These are phyloP conservation scores for Colletotrichum sp. DNA, from an alignment of 2,329 filamentous ascomycete species.

Conservation along the genomic window DNA sequence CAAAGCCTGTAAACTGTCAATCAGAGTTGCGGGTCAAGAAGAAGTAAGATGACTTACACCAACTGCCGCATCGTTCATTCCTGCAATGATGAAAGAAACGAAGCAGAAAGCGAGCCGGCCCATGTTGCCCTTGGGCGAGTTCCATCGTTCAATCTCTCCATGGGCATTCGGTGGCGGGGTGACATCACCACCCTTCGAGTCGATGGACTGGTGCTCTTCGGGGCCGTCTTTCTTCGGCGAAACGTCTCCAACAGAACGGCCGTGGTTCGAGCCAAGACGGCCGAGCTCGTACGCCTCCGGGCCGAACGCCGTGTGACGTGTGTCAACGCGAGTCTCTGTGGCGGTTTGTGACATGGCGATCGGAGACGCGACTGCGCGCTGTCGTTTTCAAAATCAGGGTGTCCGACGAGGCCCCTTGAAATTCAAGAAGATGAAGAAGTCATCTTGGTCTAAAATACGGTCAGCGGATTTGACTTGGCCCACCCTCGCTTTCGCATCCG, in stretches of 20 bases:
- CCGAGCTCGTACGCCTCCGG: conserved; percentile 12
- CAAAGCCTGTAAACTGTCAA: conserved; percentile 32
- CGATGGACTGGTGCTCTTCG: not conserved
- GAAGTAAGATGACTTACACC: conserved; percentile 44
- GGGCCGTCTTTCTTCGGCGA: not conserved
- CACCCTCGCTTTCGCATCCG: not conserved
- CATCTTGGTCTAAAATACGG: not conserved
- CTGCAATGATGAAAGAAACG: conserved; percentile 64
- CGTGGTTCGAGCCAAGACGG: not conserved
- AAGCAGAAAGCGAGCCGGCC: conserved; percentile 49
- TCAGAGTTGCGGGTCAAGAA: not conserved
- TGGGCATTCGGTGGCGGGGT: conserved; percentile 5
- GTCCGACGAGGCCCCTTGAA: not conserved
- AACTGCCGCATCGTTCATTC: conserved; percentile 67
- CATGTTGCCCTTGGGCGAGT: conserved; percentile 37
- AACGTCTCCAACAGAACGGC: not conserved
- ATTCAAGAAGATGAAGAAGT: not conserved
- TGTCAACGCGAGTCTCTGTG: conserved; percentile 12
- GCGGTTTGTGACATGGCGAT: conserved; percentile 20
- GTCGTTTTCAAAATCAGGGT: not conserved
- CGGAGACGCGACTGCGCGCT: not conserved
- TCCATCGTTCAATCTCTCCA: conserved; percentile 35
- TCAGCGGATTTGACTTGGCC: not conserved
- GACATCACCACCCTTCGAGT: not conserved
- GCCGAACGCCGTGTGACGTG: not conserved